Evolutionary conservation across 2,329 filamentous ascomycete genomes (phyloP).

Genomic region (Aspergillus latus): DNA sequence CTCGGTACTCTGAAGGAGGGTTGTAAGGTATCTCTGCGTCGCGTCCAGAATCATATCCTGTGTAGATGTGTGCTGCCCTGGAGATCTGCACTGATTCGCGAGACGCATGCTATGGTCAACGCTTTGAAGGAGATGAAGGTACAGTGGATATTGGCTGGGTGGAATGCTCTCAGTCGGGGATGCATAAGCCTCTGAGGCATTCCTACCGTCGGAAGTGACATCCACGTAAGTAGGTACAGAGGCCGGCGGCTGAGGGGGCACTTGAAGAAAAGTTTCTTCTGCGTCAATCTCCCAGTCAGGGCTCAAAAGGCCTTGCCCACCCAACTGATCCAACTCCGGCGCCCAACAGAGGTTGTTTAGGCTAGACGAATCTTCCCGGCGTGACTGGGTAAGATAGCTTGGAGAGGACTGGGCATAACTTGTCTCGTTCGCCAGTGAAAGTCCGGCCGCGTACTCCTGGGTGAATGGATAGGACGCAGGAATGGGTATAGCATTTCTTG

Average conservation of each 20-base stretch:
- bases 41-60: conserved; percentile 15
- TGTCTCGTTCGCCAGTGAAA: neutral
- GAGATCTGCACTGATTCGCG: neutral
- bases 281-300: conserved; percentile 15
- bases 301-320: conserved; percentile 8
- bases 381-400: neutral
- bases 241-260: neutral
- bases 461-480: neutral
- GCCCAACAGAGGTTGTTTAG: conserved; percentile 14
- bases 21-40: conserved; percentile 14
- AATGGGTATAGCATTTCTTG: neutral
- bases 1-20: conserved; percentile 12
- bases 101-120: conserved; percentile 15
- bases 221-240: neutral
- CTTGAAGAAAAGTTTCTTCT: conserved; percentile 1
- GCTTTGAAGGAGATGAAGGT: conserved; percentile 14
- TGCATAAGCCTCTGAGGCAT: neutral
- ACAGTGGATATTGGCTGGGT: neutral
- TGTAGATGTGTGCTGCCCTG: neutral
- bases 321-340: conserved; percentile 12
- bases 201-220: neutral
- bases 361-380: neutral
- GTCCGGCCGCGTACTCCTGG: neutral
- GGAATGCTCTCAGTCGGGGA: neutral
- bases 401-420: neutral